Percentiles rank a stretch among this genome's conserved stretches.
These are phyloP conservation scores for Rhynchosporium agropyri DNA, from an alignment of 2,329 filamentous ascomycete species.

Conservation along the genomic window DNA sequence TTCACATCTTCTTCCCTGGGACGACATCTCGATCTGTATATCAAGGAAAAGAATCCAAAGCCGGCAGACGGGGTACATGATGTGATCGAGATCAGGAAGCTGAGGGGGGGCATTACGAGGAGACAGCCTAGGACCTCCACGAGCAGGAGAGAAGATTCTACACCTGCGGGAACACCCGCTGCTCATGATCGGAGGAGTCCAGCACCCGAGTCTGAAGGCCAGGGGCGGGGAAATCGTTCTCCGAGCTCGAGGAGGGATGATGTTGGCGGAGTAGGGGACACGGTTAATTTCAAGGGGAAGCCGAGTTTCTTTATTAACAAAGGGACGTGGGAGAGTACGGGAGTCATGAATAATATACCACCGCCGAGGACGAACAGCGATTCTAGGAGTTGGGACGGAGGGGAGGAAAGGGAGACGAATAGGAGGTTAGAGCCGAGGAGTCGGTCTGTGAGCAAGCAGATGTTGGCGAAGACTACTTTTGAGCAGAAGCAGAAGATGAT, in stretches of 20 bases:
- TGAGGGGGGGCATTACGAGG: constrained; percentile 83
- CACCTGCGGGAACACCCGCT: constrained; percentile 56
- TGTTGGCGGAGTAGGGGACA: constrained; percentile 35
- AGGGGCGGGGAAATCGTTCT: constrained; percentile 41
- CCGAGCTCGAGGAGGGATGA: constrained; percentile 44
- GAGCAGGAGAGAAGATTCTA: constrained; percentile 57
- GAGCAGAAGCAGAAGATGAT: constrained; percentile 65
- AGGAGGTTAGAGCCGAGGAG: constrained; percentile 42
- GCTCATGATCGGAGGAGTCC: constrained; percentile 42
- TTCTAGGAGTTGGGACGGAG: constrained; percentile 43
- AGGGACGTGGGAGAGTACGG: constrained; percentile 74
- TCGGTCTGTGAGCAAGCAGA: constrained; percentile 52
- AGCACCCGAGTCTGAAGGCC: constrained; percentile 41
- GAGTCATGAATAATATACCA: constrained; percentile 75
- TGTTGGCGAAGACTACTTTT: constrained; percentile 55
- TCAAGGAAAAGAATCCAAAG: constrained; percentile 91
- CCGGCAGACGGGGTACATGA: constrained; percentile 84
- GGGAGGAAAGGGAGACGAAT: constrained; percentile 41
- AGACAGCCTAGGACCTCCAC: constrained; percentile 74
- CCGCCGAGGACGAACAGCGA: constrained; percentile 51
- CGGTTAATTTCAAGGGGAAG: constrained; percentile 45
- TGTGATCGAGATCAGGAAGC: constrained; percentile 82
- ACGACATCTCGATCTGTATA: constrained; percentile 90
- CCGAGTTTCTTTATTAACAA: constrained; percentile 41
- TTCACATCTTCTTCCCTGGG: constrained; percentile 95